Base-by-base conservation (phyloP, 495 filamentous ascomycete genomes). In the Trichocladium antarcticum region DNA sequence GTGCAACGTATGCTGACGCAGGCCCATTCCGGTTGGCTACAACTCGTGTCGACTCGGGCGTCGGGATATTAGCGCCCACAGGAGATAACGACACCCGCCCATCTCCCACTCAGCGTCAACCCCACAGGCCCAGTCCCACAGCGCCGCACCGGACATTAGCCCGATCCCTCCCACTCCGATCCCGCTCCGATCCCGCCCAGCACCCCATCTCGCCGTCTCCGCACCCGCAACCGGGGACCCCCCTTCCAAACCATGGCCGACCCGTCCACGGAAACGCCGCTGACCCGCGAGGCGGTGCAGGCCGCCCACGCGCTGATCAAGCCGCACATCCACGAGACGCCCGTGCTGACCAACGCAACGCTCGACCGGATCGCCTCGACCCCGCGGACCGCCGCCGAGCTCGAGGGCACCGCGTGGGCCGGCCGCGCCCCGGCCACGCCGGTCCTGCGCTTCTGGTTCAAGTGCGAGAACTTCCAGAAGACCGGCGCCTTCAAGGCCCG, bases 401-500 rank as follows among this genome's bases (percentile, higher is more conserved):
- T 84, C 0, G 50, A 58, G n/a, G 75, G 72, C 16, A 82, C 81
- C 1, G 62, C 64, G 53, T 82, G 72, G 64, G 77, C 77, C 55
- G 77, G 75, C 36, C 73, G 72, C 37, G 53, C 57, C 9, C 77
- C 84, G 1, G 79, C 80, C 10, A 65, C 57, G 9, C 87, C 88
- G 0, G 76, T 68, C 22, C 73, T 95, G 31, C 74, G 77, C 6
- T 74, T 98, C 52, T 89, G 84, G 67, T 95, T 98, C 76, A 98
- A 98, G 70, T 95, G 88, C 68, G 90, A 98, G 72, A 95, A 96
- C 68, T 74, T 82, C 31, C 90, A 96, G 68, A 81, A 79, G 38
- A 82, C 92, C 44, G 92, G 90, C 46, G 90, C 90, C 14, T 98
- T 98, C 71, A 98, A 98, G 69, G 81, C 80, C 16, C 72, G 90